Base-by-base conservation (phyloP, 257 asterid species). In the Solanum sejunctum region DNA sequence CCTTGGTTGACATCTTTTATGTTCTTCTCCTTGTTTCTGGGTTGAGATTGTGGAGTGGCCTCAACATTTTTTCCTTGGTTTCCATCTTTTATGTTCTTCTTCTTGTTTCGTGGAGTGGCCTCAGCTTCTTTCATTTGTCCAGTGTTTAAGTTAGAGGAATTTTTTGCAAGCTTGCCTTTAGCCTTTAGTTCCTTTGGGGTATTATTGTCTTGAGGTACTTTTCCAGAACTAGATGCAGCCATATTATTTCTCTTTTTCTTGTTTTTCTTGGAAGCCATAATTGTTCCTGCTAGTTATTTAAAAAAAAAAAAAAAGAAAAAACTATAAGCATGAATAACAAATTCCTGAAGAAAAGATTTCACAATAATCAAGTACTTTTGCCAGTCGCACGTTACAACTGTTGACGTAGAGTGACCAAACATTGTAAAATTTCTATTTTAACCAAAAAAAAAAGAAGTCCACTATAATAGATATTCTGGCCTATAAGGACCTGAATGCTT, bases 261-360 rank as follows among this genome's bases (percentile, higher is more conserved):
- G 39, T 87, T 88, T 73, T 77, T 88, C 83, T 82, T 84, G 17
- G 70, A 49, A 67, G 89, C 88, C 94, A 95, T 93, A 70, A 56
- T 83, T 83, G 81, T 81, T 85, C 83, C 72, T 56, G 88, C 88
- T 69, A 52, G 86, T 60, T 6, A 72, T 66, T 36, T 52, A 26
- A 28, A 11, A 26, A n/a, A 70, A 11, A 26, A n/a, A 70, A 69
- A 12, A 70, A 70, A 69, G 36, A 12, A 70, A 52, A 52, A 52
- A 52, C 49, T 51, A 51, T 32, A 78, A 78, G 26, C 82, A 78
- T 52, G 82, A 78, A 52, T 4, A 16, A 51, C 16, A 26, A 78
- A 52, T 52, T 52, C 61, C 64, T 52, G 64, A 78, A 52, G 11
- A 78, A 32, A 17, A 26, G 82, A 18, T 78, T 51, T 78, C 64